Base-by-base conservation (phyloP, 495 filamentous ascomycete species). In the Neurospora sp. region DNA sequence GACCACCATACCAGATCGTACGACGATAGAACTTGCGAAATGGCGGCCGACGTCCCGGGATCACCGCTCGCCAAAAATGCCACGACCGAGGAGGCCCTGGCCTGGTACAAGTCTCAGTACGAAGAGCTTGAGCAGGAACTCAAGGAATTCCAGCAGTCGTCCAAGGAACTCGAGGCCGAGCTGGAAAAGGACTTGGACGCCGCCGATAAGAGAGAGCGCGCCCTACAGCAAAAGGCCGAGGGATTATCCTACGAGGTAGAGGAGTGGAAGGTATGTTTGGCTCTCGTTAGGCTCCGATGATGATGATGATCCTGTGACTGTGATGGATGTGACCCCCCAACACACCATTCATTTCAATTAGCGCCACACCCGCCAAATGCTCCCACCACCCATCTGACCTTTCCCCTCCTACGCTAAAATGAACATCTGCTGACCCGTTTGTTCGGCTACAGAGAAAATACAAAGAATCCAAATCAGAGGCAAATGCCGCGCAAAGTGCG, bases 111-210 rank as follows among this genome's bases (percentile, higher is more conserved):
- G 83, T 82, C 90, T 54, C 96, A 99, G 81, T 98, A 98, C 85
- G 93, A 97, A 80, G 89, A 93, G 78, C 88, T 99, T 11, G 95
- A 96, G 84, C 85, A 90, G 70, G 96, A 99, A 81, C 88, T 99
- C 74, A 88, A 93, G 71, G 96, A 99, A 76, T 99, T 99, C 81
- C 95, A 98, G 79, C 87, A 92, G 72, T 97, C 93, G 69, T 97
- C 94, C 80, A 91, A 92, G 80, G 96, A 99, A 83, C 86, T 99
- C 59, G 96, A 99, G 81, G 89, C 92, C 48, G 96, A 98, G 82
- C 86, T 99, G 69, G 96, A 99, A 84, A 96, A 94, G 86, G 96
- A 99, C 80, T 88, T 98, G 69, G 96, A 99, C 81, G 92, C 93
- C 27, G 93, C 94, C 46, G 96, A 99, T 86, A 95, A 96, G 84